These are phyloP conservation scores for Talaromyces funiculosus DNA, from an alignment of 2,329 filamentous ascomycete species.

Conservation along the genomic window DNA sequence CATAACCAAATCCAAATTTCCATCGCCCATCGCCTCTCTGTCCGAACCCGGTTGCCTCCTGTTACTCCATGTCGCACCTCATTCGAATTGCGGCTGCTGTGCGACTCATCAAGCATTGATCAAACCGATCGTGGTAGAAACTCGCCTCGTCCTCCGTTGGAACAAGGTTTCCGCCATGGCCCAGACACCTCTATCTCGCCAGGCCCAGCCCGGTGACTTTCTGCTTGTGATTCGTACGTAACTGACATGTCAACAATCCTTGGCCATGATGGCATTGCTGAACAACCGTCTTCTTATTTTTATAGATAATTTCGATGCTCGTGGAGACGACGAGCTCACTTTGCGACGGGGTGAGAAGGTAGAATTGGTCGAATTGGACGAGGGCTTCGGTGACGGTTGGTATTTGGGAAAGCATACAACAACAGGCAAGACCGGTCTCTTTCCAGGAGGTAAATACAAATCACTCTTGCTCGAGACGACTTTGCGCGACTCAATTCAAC, in stretches of 20 bases:
- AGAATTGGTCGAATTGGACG: conserved; percentile 59
- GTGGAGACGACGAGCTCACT: conserved; percentile 88
- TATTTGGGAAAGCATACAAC: conserved; percentile 50
- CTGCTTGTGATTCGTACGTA: conserved; percentile 44
- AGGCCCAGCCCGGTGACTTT: conserved; percentile 37
- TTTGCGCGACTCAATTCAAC: background rate
- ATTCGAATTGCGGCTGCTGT: conserved; percentile 14
- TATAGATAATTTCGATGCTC: conserved; percentile 85
- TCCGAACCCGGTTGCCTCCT: conserved; percentile 8
- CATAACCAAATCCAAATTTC: background rate
- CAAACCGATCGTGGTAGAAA: conserved; percentile 13
- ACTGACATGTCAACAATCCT: background rate
- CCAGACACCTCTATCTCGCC: conserved; percentile 29
- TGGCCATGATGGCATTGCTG: background rate
- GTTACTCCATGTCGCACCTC: conserved; percentile 28
- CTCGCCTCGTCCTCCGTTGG: conserved; percentile 6
- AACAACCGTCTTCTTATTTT: background rate
- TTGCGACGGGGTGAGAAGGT: conserved; percentile 68
- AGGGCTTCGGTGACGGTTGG: conserved; percentile 63
- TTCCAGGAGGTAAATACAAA: conserved; percentile 40
- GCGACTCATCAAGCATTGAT: conserved; percentile 12
- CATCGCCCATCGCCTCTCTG: background rate
- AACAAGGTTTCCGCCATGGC: conserved; percentile 26
- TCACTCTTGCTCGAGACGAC: background rate
- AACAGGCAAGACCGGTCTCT: conserved; percentile 41